Evolutionary conservation across 2,329 filamentous ascomycete species (phyloP).

Genomic region (Penicillium concentricum): DNA sequence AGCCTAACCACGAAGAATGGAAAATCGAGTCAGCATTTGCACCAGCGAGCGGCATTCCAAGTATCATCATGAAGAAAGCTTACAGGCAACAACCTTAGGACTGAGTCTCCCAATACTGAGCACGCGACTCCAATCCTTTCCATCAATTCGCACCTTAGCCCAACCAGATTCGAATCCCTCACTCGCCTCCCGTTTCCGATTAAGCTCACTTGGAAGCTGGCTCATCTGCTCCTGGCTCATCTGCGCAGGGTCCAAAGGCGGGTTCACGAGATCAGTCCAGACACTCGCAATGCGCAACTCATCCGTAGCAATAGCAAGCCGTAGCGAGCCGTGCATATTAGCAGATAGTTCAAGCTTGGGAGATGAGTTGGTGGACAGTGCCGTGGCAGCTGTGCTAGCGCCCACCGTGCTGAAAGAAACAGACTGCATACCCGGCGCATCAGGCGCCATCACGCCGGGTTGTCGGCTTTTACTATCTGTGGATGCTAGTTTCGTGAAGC

Average conservation of each 20-base stretch:
- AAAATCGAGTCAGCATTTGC: neutral
- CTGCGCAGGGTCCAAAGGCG: conserved; percentile 76
- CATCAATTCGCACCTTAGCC: conserved; percentile 88
- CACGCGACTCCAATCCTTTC: conserved; percentile 91
- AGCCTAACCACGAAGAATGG: conserved; percentile 28
- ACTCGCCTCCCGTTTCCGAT: conserved; percentile 65
- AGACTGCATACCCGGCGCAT: conserved; percentile 29
- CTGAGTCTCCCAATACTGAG: conserved; percentile 87
- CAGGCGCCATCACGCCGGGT: conserved; percentile 15
- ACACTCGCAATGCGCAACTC: conserved; percentile 78
- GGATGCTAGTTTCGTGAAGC: conserved; percentile 81
- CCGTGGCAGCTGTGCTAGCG: conserved; percentile 33
- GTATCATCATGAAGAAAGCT: conserved; percentile 28
- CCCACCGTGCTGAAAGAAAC: neutral
- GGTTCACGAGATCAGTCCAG: conserved; percentile 85
- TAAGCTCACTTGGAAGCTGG: conserved; percentile 78
- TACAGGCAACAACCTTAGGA: conserved; percentile 87
- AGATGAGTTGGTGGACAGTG: conserved; percentile 22
- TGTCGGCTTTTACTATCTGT: conserved; percentile 28
- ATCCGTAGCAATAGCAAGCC: conserved; percentile 77
- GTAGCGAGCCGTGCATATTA: conserved; percentile 89
- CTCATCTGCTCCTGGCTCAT: conserved; percentile 64
- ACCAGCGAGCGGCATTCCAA: neutral
- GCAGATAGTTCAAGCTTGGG: conserved; percentile 81
- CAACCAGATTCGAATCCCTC: conserved; percentile 76